Percentiles rank a stretch among this genome's conserved stretches.
These are phyloP conservation scores for Endocladia muricata DNA, from an alignment of 31 red algal species.

Conservation along the genomic window DNA sequence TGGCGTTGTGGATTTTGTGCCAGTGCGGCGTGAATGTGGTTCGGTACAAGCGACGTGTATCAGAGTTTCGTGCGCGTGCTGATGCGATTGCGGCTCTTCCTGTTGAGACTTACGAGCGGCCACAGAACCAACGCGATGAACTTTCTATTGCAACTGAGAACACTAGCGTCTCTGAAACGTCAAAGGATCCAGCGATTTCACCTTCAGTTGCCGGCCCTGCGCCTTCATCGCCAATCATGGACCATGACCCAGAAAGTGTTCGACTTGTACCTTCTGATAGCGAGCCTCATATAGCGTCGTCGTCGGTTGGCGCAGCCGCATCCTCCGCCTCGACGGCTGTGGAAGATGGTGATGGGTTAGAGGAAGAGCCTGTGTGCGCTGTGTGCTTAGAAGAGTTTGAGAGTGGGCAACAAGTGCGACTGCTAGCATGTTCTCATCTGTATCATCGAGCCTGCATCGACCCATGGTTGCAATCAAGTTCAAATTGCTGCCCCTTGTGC, in stretches of 20 bases:
- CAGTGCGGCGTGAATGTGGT: slow-evolving; percentile 92
- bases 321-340: slow-evolving; percentile 6
- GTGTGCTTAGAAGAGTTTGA: slow-evolving; percentile 86
- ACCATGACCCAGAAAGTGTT: slow-evolving; percentile 11
- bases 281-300: background rate
- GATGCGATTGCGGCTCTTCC: slow-evolving; percentile 74
- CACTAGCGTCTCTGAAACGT: background rate
- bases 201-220: slow-evolving; percentile 1
- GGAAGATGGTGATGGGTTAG: slow-evolving; percentile 39
- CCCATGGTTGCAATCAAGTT: slow-evolving; percentile 80
- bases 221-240: slow-evolving; percentile 2
- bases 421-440: slow-evolving; percentile 71
- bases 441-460: slow-evolving; percentile 87
- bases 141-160: background rate
- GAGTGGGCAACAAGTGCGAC: slow-evolving; percentile 67
- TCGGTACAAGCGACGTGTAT: slow-evolving; percentile 65
- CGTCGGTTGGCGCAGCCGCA: background rate
- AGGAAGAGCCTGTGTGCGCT: slow-evolving; percentile 63
- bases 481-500: slow-evolving; percentile 86
- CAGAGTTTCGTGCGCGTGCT: slow-evolving; percentile 71
- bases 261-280: background rate
- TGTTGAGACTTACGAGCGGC: slow-evolving; percentile 37
- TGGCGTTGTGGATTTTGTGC: slow-evolving; percentile 93
- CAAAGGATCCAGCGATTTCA: background rate
- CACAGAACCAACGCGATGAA: background rate